A percentile compares a stretch with the other conserved stretches of the same genome.
These are phyloP conservation scores for Xylaria multiplex DNA, from an alignment of 2,329 filamentous ascomycete species.

Conservation along the genomic window DNA sequence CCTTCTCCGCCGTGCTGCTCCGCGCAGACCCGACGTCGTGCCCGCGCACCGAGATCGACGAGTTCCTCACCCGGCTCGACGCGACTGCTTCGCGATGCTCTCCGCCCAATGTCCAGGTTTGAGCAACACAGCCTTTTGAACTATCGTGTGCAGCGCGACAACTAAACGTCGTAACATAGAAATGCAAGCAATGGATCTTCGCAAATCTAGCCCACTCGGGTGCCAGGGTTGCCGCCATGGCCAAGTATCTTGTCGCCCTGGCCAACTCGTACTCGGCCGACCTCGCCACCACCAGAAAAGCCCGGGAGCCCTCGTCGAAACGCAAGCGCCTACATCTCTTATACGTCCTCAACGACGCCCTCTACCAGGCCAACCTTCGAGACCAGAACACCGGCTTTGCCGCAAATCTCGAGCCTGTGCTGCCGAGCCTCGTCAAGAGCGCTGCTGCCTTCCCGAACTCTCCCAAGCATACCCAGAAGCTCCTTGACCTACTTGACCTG, in stretches of 20 bases:
- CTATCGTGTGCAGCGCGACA: conserved; percentile 50
- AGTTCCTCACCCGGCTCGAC: conserved; percentile 74
- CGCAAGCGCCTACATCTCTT: conserved; percentile 79
- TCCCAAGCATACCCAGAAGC: conserved; percentile 73
- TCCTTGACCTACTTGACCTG: conserved; percentile 71
- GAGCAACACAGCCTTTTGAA: conserved; percentile 59
- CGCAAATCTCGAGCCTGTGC: conserved; percentile 64
- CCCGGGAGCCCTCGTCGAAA: conserved; percentile 65
- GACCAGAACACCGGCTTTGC: conserved; percentile 62
- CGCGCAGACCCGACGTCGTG: conserved; percentile 78
- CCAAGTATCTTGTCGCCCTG: conserved; percentile 78
- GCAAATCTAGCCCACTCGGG: conserved; percentile 75
- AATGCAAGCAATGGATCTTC: conserved; percentile 87
- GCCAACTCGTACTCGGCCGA: conserved; percentile 64
- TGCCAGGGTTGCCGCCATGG: conserved; percentile 72
- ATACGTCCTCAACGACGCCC: conserved; percentile 80
- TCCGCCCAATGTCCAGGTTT: conserved; percentile 88
- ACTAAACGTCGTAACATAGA: conserved; percentile 65
- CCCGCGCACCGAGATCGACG: conserved; percentile 73
- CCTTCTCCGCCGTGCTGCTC: conserved; percentile 78
- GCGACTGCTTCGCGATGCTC: conserved; percentile 76
- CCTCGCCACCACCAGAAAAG: conserved; percentile 48
- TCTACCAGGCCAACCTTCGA: conserved; percentile 73
- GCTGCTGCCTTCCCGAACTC: conserved; percentile 67
- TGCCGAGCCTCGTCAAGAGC: conserved; percentile 70